These are phyloP conservation scores for Streptanthus diversifolius DNA, from an alignment of 345 rosid genomes.

Conservation along the genomic window DNA sequence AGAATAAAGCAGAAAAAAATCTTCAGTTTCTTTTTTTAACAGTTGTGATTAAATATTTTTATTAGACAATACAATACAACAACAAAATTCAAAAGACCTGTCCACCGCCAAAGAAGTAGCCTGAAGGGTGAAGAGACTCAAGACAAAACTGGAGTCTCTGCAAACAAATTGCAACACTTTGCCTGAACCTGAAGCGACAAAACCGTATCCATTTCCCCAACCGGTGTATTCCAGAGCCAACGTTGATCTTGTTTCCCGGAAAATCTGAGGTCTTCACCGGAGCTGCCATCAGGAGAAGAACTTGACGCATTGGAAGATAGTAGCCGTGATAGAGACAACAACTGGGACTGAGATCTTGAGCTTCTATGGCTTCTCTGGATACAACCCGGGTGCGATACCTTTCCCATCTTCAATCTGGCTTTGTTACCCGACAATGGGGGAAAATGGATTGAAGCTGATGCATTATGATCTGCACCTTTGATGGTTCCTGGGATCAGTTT, in stretches of 20 bases:
- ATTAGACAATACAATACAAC: constrained; percentile 25
- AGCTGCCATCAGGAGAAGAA: neutral
- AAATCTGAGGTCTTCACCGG: neutral
- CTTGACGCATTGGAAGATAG: constrained; percentile 29
- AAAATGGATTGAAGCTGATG: constrained; percentile 39
- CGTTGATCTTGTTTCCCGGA: constrained; percentile 14
- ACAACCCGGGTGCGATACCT: constrained; percentile 10
- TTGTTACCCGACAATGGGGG: constrained; percentile 26
- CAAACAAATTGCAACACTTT: constrained; percentile 26
- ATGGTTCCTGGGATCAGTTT: constrained; percentile 17
- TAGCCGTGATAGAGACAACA: constrained; percentile 44
- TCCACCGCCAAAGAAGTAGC: neutral
- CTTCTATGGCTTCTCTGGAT: constrained; percentile 31
- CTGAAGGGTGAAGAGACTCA: constrained; percentile 16
- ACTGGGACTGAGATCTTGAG: constrained; percentile 44
- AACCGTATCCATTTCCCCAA: constrained; percentile 41
- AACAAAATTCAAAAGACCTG: constrained; percentile 3
- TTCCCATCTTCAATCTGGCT: constrained; percentile 44
- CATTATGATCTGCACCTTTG: constrained; percentile 11
- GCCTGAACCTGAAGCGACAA: constrained; percentile 53
- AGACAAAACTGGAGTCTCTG: constrained; percentile 9
- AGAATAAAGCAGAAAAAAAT: neutral
- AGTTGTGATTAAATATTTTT: neutral
- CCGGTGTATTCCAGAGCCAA: constrained; percentile 44
- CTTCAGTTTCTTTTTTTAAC: neutral